Base-by-base conservation (phyloP, 2,329 filamentous ascomycete species). In the Rhynchosporium secalis region DNA sequence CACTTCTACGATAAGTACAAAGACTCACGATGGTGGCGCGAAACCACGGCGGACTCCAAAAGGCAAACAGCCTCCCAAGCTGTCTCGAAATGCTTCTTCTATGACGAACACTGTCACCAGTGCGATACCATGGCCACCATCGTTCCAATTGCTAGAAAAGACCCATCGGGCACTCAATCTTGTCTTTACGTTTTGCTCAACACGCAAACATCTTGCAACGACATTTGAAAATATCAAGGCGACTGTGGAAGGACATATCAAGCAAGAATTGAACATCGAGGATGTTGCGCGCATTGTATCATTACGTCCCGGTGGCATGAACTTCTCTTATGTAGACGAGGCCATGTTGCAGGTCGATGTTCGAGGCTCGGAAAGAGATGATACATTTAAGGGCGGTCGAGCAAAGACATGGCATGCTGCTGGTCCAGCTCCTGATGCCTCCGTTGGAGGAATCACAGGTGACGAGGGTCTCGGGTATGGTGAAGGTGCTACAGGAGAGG, bases 131-230 rank as follows among this genome's bases (percentile, higher is more conserved):
- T 97, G 94, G 92, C 92, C 93, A 0, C 81, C 85, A 1, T 80
- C 83, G 51, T 91, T 98, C 75, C 88, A 85, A 61, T 79, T 81
- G 47, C 81, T 98, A 8, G 86, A 89, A 31, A 87, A 88, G 73
- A 90, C 88, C 0, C 90, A 98, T 74, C 85, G 87, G 64, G 94
- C 95, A 1, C 78, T 99, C 63, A 99, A 96, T 70, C 78, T 98
- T 1, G 92, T 98, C 0, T 96, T 92, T 71, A 98, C 95, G 0
- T 98, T 99, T 73, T 96, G 92, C 78, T 95, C 88, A 73, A 94
- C 94, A 1, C 87, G 95, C 51, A 97, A 96, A 73, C 91, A 98
- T 71, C 82, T 98, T 33, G 87, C 91, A 0, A 98, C 95, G 0
- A 97, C 94, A 0, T 92, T 97, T 68, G 90, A 95, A 15, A 96